Percentiles rank a stretch among this genome's conserved stretches.
phyloP scores from a whole-genome alignment of 2,329 filamentous ascomycete species.

The Gyromitra esculenta region DNA sequence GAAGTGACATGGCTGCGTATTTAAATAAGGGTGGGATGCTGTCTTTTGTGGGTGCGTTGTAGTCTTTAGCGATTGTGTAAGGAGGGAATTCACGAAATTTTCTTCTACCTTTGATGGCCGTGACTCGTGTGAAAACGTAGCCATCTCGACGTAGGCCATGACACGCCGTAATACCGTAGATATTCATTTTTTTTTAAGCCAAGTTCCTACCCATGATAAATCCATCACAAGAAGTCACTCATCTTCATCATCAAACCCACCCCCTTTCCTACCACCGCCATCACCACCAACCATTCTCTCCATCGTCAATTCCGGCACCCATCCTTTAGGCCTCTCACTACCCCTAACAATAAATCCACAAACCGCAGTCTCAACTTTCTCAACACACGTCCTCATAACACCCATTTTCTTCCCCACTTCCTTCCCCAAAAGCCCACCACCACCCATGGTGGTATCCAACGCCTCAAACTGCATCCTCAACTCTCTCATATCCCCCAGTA shows the following conservation, averaged over 20 bases:
- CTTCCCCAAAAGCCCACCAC: constrained; percentile 66
- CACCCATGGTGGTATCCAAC: constrained; percentile 65
- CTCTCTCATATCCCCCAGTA: constrained; percentile 82
- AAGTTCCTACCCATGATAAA: not conserved
- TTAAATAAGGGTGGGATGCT: constrained; percentile 14
- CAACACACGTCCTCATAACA: constrained; percentile 86
- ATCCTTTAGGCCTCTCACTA: constrained; percentile 87
- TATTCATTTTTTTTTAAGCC: not conserved
- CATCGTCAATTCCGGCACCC: constrained; percentile 79
- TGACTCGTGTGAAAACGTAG: not conserved
- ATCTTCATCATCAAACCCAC: constrained; percentile 31
- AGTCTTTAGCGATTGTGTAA: constrained; percentile 23
- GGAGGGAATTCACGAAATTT: constrained; percentile 27
- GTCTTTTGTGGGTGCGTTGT: constrained; percentile 1
- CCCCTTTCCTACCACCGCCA: constrained; percentile 57
- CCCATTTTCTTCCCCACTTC: constrained; percentile 82
- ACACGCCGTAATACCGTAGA: not conserved
- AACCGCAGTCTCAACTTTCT: constrained; percentile 90
- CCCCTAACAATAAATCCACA: constrained; percentile 90
- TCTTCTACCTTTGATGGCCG: not conserved
- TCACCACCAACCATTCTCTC: constrained; percentile 60
- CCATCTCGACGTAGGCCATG: not conserved
- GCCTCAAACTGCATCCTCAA: constrained; percentile 80
- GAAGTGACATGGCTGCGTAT: constrained; percentile 6
- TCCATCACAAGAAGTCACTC: constrained; percentile 19